Percentiles rank a stretch among this genome's conserved stretches.
These are phyloP conservation scores for Musa balbisiana DNA, from an alignment of 202 grass and related monocot genomes.

Conservation along the genomic window DNA sequence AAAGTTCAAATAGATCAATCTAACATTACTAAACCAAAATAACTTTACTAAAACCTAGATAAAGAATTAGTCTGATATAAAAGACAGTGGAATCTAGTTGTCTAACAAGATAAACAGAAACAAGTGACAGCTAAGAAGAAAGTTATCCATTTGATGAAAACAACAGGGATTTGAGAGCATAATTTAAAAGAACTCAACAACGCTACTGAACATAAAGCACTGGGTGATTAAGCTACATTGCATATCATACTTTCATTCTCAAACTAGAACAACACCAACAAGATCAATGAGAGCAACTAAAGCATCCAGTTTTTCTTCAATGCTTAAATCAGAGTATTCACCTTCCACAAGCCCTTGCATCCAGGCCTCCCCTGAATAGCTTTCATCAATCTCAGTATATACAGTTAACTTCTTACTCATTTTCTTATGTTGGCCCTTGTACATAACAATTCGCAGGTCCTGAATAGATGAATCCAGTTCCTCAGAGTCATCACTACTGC, in stretches of 20 bases:
- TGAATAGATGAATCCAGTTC: conserved; percentile 31
- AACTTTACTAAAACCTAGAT: too few relatives aligned
- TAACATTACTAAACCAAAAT: too few relatives aligned
- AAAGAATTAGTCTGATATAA: too few relatives aligned
- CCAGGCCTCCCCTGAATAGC: conserved; percentile 76
- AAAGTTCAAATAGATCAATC: too few relatives aligned
- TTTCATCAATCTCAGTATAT: conserved; percentile 93
- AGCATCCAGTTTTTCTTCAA: conserved; percentile 92
- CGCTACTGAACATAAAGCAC: too few relatives aligned
- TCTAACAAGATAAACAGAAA: too few relatives aligned
- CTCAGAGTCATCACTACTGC: conserved; percentile 59
- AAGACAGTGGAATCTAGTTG: too few relatives aligned
- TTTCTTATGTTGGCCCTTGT: conserved; percentile 27
- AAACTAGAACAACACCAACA: conserved; percentile 62
- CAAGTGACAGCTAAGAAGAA: too few relatives aligned
- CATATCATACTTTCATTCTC: conserved; percentile 57
- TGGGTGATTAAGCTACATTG: background rate
- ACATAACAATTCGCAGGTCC: conserved; percentile 40
- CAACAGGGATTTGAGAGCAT: too few relatives aligned
- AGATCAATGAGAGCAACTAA: conserved; percentile 83
- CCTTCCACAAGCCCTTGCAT: conserved; percentile 94
- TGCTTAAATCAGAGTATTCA: conserved; percentile 79
- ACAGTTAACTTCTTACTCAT: conserved; percentile 31
- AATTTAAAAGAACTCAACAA: too few relatives aligned
- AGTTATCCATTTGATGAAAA: too few relatives aligned